Base-by-base conservation (phyloP, 805 yeast species). In the Teunomyces lycoperdinae region DNA sequence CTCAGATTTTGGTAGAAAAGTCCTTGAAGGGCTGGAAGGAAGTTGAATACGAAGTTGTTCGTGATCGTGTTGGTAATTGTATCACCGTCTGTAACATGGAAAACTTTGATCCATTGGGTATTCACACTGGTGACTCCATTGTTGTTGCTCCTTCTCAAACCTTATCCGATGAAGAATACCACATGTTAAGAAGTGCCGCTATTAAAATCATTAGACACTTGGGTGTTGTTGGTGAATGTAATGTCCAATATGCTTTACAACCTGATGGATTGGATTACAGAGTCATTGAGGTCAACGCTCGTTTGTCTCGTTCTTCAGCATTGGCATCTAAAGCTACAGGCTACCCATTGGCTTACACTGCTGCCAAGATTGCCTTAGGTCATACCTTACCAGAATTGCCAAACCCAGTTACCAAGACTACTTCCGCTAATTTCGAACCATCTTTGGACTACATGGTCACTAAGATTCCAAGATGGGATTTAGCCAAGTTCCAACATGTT, bases 111-210 rank as follows among this genome's bases (percentile, higher is more conserved):
- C 99, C 99, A 39, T 81, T 92, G 58, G 99, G 99, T 59, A 87
- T 92, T 61, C 99, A 92, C 74, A 92, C 99, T 48, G 99, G 99
- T 76, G 99, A 92, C 70, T 94, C 99, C 36, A 94, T 92, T 61
- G 99, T 92, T 43, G 97, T 94, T 63, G 99, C 99, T 47, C 99
- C 99, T 43, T 90, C 97, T 38, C 99, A 92, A 73, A 92, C 99
- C 35, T 76, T 92, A 61, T 87, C 96, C 33, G 99, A 92, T 70
- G 96, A 91, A 68, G 99, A 92, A 66, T 92, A 89, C 73, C 96
- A 92, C 74, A 94, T 92, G 99, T 83, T 92, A 62, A 85, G 99
- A 76, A 78, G 95, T 43, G 96, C 99, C 48, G 99, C 99, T 48
- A 89, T 94, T 69, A 94, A 94, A 73, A 89, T 92, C 63, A 92